Percentiles rank a stretch among this genome's conserved stretches.
Conservation (phyloP, 352 stramenopile genomes). For the Globisporangium echinulatum region DNA sequence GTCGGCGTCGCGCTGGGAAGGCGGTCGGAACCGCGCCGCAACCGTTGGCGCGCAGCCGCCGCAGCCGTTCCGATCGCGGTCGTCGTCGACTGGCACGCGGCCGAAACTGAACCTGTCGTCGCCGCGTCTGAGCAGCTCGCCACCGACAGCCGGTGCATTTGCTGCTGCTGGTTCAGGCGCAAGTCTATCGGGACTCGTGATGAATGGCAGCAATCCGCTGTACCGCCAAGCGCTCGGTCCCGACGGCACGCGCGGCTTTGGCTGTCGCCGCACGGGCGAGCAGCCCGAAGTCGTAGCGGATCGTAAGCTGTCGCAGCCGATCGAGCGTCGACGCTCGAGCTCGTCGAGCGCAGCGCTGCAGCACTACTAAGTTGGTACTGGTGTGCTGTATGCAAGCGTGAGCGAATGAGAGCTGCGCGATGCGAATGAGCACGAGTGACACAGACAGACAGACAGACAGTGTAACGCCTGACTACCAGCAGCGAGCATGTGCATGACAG, state of each 20-base stretch:
- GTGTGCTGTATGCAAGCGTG: not conserved
- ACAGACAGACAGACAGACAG: not conserved
- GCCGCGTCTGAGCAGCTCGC: constrained; percentile 46
- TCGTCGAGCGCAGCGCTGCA: constrained; percentile 41
- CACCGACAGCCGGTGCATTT: constrained; percentile 22
- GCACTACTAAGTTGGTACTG: constrained; percentile 8
- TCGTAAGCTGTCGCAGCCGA: constrained; percentile 42
- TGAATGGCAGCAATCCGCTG: constrained; percentile 42
- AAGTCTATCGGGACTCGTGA: constrained; percentile 31
- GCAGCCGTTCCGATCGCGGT: constrained; percentile 42
- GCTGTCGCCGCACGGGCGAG: constrained; percentile 50
- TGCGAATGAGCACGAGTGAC: no score
- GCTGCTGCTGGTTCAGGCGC: constrained; percentile 4
- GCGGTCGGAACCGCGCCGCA: constrained; percentile 41
- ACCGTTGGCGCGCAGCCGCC: constrained; percentile 35
- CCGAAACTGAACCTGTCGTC: constrained; percentile 58
- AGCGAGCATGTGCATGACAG: not conserved
- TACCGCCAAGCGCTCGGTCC: constrained; percentile 76
- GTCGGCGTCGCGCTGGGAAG: constrained; percentile 47
- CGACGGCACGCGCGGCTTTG: constrained; percentile 78
- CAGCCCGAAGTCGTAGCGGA: constrained; percentile 51
- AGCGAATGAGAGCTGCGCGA: not conserved
- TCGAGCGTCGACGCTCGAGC: constrained; percentile 66
- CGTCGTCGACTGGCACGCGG: constrained; percentile 51
- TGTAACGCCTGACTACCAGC: not conserved